Evolutionary conservation across 2,329 filamentous ascomycete genomes (phyloP).

Genomic region (Exophiala oligosperma): DNA sequence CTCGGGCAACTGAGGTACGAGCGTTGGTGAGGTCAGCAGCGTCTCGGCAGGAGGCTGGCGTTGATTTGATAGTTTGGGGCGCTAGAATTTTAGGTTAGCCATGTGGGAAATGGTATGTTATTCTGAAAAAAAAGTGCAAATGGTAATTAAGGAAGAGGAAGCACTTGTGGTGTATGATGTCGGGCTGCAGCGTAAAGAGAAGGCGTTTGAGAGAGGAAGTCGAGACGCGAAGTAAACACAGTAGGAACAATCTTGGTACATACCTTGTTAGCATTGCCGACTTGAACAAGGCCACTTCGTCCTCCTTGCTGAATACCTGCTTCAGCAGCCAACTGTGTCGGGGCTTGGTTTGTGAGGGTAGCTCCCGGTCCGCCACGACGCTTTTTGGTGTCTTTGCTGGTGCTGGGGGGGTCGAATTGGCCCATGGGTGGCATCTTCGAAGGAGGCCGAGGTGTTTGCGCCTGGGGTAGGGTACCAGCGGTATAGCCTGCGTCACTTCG

Average conservation of each 20-base stretch:
- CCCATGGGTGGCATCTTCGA: constrained; percentile 86
- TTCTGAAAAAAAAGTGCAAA: not conserved
- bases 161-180: not conserved
- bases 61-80: constrained; percentile 24
- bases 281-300: constrained; percentile 39
- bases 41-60: constrained; percentile 50
- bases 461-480: constrained; percentile 41
- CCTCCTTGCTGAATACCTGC: constrained; percentile 35
- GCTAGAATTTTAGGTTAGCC: constrained; percentile 13
- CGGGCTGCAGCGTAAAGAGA: no score
- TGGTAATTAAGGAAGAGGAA: not conserved
- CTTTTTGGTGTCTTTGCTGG: constrained; percentile 89
- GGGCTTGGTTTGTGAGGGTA: constrained; percentile 26
- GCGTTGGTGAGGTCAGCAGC: constrained; percentile 69
- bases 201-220: not conserved
- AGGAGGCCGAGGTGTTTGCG: constrained; percentile 53
- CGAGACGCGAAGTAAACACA: not conserved
- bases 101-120: not conserved
- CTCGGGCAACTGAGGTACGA: constrained; percentile 85
- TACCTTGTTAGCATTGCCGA: constrained; percentile 54
- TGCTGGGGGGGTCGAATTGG: constrained; percentile 84
- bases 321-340: constrained; percentile 35
- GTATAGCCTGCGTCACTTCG: constrained; percentile 54
- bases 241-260: constrained; percentile 24
- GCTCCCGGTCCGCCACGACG: constrained; percentile 62